Percentiles rank a stretch among this genome's conserved stretches.
These are phyloP conservation scores for Cordyceps militaris DNA, from an alignment of 2,329 filamentous ascomycete species.

Conservation along the genomic window DNA sequence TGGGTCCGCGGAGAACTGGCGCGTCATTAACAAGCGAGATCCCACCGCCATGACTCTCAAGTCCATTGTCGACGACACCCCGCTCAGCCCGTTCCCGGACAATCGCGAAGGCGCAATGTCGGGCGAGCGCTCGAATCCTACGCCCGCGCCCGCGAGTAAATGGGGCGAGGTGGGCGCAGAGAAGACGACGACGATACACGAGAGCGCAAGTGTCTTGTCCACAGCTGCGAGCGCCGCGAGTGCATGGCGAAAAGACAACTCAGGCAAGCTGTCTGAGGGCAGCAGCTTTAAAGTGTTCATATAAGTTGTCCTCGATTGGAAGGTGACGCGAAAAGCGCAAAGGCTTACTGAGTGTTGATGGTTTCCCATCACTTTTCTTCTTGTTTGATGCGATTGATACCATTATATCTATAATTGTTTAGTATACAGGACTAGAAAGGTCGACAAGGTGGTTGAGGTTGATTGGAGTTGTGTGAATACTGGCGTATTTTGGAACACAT, in stretches of 20 bases:
- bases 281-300: conserved; percentile 15
- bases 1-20: conserved; percentile 32
- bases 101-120: conserved; percentile 19
- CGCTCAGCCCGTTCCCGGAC: conserved; percentile 32
- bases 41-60: conserved; percentile 27
- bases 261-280: conserved; percentile 10
- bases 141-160: conserved; percentile 21
- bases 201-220: not conserved
- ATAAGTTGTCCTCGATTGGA: not conserved
- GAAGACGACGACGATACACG: conserved; percentile 5
- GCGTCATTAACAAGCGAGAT: conserved; percentile 21
- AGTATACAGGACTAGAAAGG: not conserved
- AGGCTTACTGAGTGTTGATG: not conserved
- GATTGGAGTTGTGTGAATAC: not conserved
- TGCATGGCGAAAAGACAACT: conserved; percentile 10
- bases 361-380: not conserved
- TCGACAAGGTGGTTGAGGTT: not conserved
- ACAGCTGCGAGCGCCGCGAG: not conserved
- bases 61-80: conserved; percentile 27
- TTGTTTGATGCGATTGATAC: conserved; percentile 10
- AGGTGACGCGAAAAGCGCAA: not conserved
- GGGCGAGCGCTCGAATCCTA: conserved; percentile 18
- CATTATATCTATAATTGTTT: not conserved
- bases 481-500: not conserved
- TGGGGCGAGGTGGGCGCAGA: conserved; percentile 18